Conservation (phyloP, 2,329 filamentous ascomycete species). For the Talaromyces amestolkiae region DNA sequence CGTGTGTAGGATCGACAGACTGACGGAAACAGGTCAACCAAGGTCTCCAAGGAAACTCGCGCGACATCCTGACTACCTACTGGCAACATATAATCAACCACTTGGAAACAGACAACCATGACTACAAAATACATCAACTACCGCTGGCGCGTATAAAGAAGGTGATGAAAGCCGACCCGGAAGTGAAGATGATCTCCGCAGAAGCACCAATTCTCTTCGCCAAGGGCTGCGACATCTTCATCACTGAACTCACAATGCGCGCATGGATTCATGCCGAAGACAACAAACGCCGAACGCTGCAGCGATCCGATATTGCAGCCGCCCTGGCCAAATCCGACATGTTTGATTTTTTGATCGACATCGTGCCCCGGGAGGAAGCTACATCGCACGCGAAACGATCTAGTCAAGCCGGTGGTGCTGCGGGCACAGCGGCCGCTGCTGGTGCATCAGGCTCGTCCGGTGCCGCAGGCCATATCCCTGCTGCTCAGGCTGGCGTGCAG, state of each 20-base stretch:
- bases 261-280: slow-evolving; percentile 99
- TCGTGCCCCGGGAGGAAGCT: slow-evolving; percentile 93
- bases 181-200: slow-evolving; percentile 99
- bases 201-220: slow-evolving; percentile 97
- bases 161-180: slow-evolving; percentile 98
- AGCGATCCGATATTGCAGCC: slow-evolving; percentile 93
- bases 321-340: slow-evolving; percentile 97
- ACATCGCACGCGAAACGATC: slow-evolving; percentile 78
- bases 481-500: slow-evolving; percentile 48
- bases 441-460: slow-evolving; percentile 31
- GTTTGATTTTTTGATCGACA: slow-evolving; percentile 99
- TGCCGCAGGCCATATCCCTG: slow-evolving; percentile 39
- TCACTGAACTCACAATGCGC: slow-evolving; percentile 97
- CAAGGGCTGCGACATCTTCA: slow-evolving; percentile 98
- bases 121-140: slow-evolving; percentile 97
- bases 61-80: slow-evolving; percentile 96
- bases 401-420: slow-evolving; percentile 47
- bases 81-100: slow-evolving; percentile 99
- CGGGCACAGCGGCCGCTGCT: slow-evolving; percentile 50
- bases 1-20: slow-evolving; percentile 22
- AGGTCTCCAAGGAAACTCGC: slow-evolving; percentile 85
- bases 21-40: slow-evolving; percentile 73
- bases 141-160: slow-evolving; percentile 99
- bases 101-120: slow-evolving; percentile 89
- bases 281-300: slow-evolving; percentile 93